phyloP scores from a whole-genome alignment of 768 basidiomycete species.

The Chiua virens region DNA sequence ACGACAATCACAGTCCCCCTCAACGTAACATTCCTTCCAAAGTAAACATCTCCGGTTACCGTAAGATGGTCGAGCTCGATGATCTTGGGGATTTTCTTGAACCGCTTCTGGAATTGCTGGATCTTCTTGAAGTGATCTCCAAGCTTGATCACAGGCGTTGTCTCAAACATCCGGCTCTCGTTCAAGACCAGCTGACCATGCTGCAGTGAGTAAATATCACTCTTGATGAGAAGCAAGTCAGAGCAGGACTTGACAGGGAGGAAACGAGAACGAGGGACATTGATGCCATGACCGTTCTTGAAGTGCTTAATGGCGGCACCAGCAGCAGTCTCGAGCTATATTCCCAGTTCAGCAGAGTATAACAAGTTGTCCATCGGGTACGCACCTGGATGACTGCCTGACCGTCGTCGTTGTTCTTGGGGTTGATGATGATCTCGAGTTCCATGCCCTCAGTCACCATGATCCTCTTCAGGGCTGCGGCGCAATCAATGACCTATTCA shows the following conservation, averaged over 20 bases:
- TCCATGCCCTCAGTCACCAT: conserved; percentile 68
- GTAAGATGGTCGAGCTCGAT: conserved; percentile 76
- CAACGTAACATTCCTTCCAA: conserved; percentile 63
- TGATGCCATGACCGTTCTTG: conserved; percentile 64
- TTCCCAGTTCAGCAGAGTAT: neutral
- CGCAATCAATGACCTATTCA: conserved; percentile 1
- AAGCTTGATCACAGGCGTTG: conserved; percentile 73
- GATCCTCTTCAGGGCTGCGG: conserved; percentile 65
- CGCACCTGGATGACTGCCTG: conserved; percentile 64
- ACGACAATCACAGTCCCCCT: conserved; percentile 73
- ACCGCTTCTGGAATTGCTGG: conserved; percentile 67
- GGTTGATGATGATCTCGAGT: conserved; percentile 80
- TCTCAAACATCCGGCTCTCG: conserved; percentile 54
- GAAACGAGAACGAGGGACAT: conserved; percentile 73
- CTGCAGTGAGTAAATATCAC: conserved; percentile 66
- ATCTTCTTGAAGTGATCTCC: conserved; percentile 80
- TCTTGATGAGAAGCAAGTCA: conserved; percentile 64
- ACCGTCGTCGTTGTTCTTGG: conserved; percentile 67
- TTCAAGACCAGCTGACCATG: conserved; percentile 70
- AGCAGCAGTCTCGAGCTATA: conserved; percentile 69
- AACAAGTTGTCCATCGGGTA: neutral
- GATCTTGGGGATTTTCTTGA: conserved; percentile 74
- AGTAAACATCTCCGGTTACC: conserved; percentile 66
- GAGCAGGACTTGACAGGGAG: conserved; percentile 66
- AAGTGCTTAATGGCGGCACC: conserved; percentile 78